Percentiles rank a stretch among this genome's conserved stretches.
Conservation (phyloP, 208 protist species). For the Crithidia mellificae region DNA sequence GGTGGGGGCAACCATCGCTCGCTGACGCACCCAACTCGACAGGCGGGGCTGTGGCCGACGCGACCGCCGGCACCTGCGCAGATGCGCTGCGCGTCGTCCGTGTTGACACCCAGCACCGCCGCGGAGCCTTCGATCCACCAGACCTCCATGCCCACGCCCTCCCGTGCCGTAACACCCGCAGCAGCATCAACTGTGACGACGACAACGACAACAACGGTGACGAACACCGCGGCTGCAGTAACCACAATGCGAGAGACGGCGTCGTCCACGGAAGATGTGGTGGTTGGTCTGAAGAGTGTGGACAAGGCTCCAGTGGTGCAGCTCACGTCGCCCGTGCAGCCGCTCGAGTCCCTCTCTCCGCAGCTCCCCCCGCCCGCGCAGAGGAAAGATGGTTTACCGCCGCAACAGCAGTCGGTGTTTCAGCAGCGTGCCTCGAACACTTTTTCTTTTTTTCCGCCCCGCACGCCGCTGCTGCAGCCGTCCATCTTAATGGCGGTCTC, state of each 20-base stretch:
- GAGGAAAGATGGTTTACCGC: too few species aligned
- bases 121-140: too few species aligned
- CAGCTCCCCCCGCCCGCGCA: neutral
- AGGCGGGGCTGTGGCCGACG: neutral
- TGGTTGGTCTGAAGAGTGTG: conserved; percentile 2
- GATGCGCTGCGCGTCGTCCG: too few species aligned
- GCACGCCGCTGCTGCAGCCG: neutral
- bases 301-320: neutral
- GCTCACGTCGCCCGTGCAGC: neutral
- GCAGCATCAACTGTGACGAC: too few species aligned
- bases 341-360: neutral
- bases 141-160: too few species aligned
- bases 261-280: conserved; percentile 1
- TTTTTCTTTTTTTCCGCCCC: neutral
- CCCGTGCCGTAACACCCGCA: too few species aligned
- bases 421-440: neutral
- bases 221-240: neutral
- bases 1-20: neutral
- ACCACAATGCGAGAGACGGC: neutral
- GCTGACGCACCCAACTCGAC: neutral
- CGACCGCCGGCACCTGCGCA: too few species aligned
- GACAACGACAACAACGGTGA: too few species aligned
- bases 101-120: too few species aligned
- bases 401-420: conserved; percentile 9
- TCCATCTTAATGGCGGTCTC: neutral